Conservation (phyloP, 257 asterid species). For the Gardenia jasminoides region DNA sequence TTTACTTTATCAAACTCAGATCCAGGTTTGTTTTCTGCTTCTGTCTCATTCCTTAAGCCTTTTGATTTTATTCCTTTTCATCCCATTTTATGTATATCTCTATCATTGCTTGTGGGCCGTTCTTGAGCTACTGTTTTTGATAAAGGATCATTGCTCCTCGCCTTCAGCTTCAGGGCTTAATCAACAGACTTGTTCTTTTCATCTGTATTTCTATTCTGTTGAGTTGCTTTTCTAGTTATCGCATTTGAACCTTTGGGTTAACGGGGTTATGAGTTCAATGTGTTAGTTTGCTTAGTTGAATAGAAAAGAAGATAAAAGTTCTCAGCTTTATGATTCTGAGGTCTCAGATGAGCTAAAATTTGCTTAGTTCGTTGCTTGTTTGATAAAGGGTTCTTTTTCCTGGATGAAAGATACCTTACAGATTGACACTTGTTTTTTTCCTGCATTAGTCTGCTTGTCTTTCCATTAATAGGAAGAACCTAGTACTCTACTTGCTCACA, state of each 20-base stretch:
- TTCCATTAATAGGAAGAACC: conserved; percentile 11
- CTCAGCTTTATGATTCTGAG: conserved; percentile 5
- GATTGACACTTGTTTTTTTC: neutral
- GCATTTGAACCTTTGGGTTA: conserved; percentile 5
- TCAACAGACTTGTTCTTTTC: neutral
- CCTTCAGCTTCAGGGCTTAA: neutral
- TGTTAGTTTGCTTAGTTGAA: conserved; percentile 5
- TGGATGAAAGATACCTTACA: neutral
- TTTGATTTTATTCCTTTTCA: conserved; percentile 6
- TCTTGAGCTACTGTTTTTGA: conserved; percentile 6
- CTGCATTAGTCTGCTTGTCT: neutral
- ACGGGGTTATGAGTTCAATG: neutral
- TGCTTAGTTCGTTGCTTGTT: no score
- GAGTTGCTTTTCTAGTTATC: neutral
- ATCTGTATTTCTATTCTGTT: neutral
- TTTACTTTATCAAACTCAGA: conserved; percentile 30
- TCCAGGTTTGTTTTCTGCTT: conserved; percentile 45
- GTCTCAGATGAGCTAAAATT: neutral
- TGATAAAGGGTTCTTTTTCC: conserved; percentile 6
- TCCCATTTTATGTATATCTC: conserved; percentile 12
- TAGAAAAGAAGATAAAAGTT: neutral
- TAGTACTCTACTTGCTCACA: neutral
- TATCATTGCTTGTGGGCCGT: neutral
- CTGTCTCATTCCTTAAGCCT: conserved; percentile 5
- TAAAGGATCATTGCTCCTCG: neutral